phyloP scores from a whole-genome alignment of 2,329 filamentous ascomycete species.

The Fusarium multiceps region DNA sequence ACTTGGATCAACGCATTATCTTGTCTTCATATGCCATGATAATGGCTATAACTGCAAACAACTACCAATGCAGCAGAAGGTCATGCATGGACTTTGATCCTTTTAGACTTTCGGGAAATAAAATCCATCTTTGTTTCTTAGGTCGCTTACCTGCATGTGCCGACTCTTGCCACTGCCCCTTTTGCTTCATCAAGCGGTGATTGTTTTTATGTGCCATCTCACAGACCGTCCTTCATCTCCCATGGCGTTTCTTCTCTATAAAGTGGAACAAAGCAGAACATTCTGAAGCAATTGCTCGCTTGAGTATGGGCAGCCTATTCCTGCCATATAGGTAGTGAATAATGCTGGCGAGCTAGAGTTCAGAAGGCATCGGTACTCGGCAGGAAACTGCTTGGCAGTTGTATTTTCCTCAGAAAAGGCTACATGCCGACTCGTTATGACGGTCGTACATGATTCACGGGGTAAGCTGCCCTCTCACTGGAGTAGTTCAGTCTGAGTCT shows the following conservation, averaged over 20 bases:
- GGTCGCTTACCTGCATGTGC: conserved; percentile 26
- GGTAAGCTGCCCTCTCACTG: neutral
- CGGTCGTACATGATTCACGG: neutral
- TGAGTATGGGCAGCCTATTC: conserved; percentile 21
- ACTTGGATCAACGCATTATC: neutral
- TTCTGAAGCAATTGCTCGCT: conserved; percentile 13
- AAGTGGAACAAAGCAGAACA: conserved; percentile 15
- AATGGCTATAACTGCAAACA: neutral
- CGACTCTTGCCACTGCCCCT: neutral
- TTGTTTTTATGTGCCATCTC: conserved; percentile 24
- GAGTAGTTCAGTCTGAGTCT: conserved; percentile 25
- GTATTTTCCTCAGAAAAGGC: neutral
- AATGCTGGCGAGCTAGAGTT: neutral
- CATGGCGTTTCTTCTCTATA: neutral
- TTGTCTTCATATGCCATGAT: conserved; percentile 10
- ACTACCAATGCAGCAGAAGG: neutral
- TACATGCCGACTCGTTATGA: neutral
- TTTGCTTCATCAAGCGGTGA: conserved; percentile 22
- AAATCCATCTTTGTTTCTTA: neutral
- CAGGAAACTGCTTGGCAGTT: neutral
- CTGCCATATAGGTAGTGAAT: neutral
- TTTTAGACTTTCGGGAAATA: neutral
- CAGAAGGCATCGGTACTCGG: conserved; percentile 6
- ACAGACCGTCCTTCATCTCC: conserved; percentile 32
- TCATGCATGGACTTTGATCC: neutral